Base-by-base conservation (phyloP, 2,329 filamentous ascomycete genomes). In the Penicillium sp. region DNA sequence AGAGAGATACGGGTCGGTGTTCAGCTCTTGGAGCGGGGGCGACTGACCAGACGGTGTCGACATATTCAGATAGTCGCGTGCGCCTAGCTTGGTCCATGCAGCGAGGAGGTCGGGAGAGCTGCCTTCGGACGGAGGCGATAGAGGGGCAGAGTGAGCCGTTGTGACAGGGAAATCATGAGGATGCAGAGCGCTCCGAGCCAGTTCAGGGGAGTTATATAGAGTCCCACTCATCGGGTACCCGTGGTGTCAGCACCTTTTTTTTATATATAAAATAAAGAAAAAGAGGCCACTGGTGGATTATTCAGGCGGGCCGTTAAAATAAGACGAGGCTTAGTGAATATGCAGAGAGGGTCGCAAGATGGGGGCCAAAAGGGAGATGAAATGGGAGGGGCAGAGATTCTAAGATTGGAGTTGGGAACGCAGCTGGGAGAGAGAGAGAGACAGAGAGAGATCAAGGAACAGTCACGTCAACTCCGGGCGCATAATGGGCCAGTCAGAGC, bases 1-100 rank as follows among this genome's bases (percentile, higher is more conserved):
- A 13, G 70, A 69, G 7, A 76, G 67, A 56, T 73, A 75, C 20
- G 70, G 68, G 46, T 75, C 72, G 48, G 64, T 61, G 40, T 61
- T 65, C 38, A 67, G 57, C 30, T 70, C 63, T 40, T 66, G 68
- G 52, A 70, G 67, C 14, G 59, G 61, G 40, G 61, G 54, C 14
- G 63, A 67, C 40, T 57, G 54, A 38, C 60, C 52, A 55, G 54
- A 22, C 43, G 62, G 47, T 52, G 62, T 55, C 46, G 63, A 63
- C 55, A 64, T 63, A 14, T 53, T 62, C 46, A 51, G 38, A 41
- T 35, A 43, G 30, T 48, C 22, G 38, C 24, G 27, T 16, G 49
- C 24, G 28, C 30, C 24, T 16, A 36, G 31, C 44, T 53, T 53
- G 3, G 33, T 48, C 54, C 54, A 55, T 48, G 44, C 41, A 54